Percentiles rank a stretch among this genome's conserved stretches.
phyloP scores from a whole-genome alignment of 2,329 filamentous ascomycete genomes.

The Falciphora oryzae region DNA sequence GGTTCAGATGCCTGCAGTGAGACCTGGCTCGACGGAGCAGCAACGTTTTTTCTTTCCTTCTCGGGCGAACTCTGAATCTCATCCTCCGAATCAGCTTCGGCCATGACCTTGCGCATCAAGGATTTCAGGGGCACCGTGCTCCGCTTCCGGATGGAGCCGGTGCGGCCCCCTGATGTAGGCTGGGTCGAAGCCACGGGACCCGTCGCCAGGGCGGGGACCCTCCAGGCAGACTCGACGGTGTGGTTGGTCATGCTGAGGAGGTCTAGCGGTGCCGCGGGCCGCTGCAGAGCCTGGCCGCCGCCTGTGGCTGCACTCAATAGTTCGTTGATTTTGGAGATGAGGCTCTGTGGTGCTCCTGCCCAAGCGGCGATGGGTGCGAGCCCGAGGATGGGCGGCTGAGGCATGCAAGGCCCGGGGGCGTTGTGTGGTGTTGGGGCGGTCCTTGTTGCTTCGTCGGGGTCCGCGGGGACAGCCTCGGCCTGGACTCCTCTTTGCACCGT shows the following conservation, averaged over 20 bases:
- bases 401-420: neutral
- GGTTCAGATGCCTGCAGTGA: neutral
- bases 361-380: neutral
- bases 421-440: neutral
- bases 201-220: constrained; percentile 28
- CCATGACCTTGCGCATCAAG: constrained; percentile 1
- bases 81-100: constrained; percentile 8
- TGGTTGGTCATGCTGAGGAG: constrained; percentile 15
- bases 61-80: neutral
- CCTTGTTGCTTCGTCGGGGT: neutral
- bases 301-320: neutral
- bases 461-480: neutral
- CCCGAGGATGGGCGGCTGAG: neutral
- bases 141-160: neutral
- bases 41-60: neutral
- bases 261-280: constrained; percentile 1
- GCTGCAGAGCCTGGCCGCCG: neutral
- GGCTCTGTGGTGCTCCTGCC: neutral
- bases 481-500: neutral
- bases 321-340: neutral
- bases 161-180: neutral
- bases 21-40: neutral
- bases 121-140: neutral
- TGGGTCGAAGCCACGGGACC: neutral
- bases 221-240: constrained; percentile 32